Conservation (phyloP, 2,329 filamentous ascomycete species). For the Neofusicoccum sp. region DNA sequence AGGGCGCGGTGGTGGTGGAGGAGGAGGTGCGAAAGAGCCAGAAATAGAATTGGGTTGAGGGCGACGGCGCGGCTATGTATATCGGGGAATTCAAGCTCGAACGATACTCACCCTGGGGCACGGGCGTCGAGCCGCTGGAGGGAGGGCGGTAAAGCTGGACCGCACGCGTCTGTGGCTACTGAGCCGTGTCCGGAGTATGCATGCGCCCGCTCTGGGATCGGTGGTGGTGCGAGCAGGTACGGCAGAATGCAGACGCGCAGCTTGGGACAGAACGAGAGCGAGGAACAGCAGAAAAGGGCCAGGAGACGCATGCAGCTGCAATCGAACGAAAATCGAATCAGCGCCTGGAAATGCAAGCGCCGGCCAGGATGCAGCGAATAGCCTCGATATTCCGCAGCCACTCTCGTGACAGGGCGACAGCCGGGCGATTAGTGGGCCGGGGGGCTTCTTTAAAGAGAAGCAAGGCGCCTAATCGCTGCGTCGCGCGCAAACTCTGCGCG, state of each 20-base stretch:
- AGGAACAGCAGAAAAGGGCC: slow-evolving; percentile 34
- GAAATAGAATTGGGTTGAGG: slow-evolving; percentile 24
- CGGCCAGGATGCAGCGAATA: background rate
- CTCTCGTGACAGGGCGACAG: slow-evolving; percentile 19
- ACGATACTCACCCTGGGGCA: background rate
- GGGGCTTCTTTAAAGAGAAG: slow-evolving; percentile 17
- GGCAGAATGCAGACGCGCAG: slow-evolving; percentile 36
- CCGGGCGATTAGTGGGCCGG: background rate
- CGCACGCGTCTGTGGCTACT: slow-evolving; percentile 39
- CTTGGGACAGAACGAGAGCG: slow-evolving; percentile 32
- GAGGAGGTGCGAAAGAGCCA: slow-evolving; percentile 13
- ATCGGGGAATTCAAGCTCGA: slow-evolving; percentile 30
- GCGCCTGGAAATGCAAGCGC: slow-evolving; percentile 19
- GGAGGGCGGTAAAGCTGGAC: slow-evolving; percentile 39
- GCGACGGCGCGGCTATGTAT: slow-evolving; percentile 31
- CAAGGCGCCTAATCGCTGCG: slow-evolving; percentile 16
- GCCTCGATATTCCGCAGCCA: slow-evolving; percentile 12
- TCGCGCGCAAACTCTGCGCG: slow-evolving; percentile 5
- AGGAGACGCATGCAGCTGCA: slow-evolving; percentile 17
- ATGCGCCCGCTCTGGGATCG: slow-evolving; percentile 43
- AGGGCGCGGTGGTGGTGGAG: background rate
- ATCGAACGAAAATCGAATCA: slow-evolving; percentile 21
- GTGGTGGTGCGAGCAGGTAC: slow-evolving; percentile 29
- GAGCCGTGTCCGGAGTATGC: slow-evolving; percentile 43
- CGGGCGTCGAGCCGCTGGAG: slow-evolving; percentile 33